Base-by-base conservation (phyloP, 768 basidiomycete species). In the Filobasidium wieringae region DNA sequence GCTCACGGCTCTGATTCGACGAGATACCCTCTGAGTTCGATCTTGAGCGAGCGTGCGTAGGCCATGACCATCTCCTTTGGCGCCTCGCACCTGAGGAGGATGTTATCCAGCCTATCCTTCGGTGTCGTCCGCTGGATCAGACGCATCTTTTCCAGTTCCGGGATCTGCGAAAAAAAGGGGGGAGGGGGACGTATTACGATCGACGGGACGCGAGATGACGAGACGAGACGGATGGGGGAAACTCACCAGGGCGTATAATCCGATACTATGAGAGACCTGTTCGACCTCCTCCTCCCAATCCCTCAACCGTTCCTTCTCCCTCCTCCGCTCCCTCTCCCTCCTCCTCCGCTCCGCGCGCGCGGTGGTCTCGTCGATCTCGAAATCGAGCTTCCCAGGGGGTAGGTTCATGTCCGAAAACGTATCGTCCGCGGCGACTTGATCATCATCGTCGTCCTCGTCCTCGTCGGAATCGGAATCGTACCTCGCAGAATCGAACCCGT, bases 281-380 rank as follows among this genome's bases (percentile, higher is more conserved):
- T 70, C 78, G 22, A 95, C 78, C 15, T 88, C 85, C 63, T 90
- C 88, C 74, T 95, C 89, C 92, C 92, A 96, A 12, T 87, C 85
- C 64, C 83, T 80, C 41, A 90, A 81, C 26, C 82, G 80, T 65
- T 92, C 89, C 36, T 78, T 76, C 64, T 81, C 80, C 39, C 85
- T 79, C 61, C 88, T 74, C 29, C 55, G 47, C 41, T 32, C 32
- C 47, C 58, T 61, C 58, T 49, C 57, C 53, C 55, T 84, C 3
- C 86, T 80, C 52, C 84, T 81, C 45, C 75, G 88, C 84, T 84
- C 82, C 80, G 87, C 83, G 26, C 83, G 83, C 37, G 77, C 78
- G 17, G 79, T 79, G 11, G 90, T 76, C 34, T 82, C 76, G 29
- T 85, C 83, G 12, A 84, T 77, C 7, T 55, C n/a, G 75, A 40